Conservation (phyloP, 768 basidiomycete genomes). For the Mrakia blollopis region DNA sequence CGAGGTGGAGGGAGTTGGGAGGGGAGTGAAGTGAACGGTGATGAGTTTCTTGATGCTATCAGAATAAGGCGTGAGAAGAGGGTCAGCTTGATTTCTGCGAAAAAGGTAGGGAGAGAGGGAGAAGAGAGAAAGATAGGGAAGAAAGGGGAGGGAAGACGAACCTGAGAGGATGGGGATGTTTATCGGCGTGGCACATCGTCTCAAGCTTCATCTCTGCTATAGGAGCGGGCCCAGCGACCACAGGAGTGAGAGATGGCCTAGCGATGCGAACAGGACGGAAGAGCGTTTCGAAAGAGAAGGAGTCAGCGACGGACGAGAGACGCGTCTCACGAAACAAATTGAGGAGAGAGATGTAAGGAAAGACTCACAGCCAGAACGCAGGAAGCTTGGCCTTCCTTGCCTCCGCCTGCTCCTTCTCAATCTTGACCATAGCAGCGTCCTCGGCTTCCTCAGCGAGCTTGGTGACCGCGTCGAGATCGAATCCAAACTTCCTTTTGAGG, state of each 20-base stretch:
- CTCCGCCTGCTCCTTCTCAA: constrained; percentile 74
- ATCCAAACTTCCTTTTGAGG: constrained; percentile 80
- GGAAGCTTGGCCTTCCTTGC: constrained; percentile 81
- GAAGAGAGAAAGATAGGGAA: background rate
- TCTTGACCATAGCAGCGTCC: constrained; percentile 73
- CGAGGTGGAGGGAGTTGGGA: constrained; percentile 34
- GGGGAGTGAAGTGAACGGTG: constrained; percentile 70
- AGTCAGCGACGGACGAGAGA: background rate
- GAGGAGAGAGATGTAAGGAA: background rate
- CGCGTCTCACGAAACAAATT: background rate
- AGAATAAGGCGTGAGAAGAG: background rate
- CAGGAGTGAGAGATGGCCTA: constrained; percentile 58
- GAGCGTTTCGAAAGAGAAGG: background rate
- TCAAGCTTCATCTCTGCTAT: constrained; percentile 77
- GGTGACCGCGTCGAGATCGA: constrained; percentile 75
- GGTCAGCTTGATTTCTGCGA: constrained; percentile 15
- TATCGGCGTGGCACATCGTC: constrained; percentile 79
- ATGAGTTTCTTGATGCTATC: constrained; percentile 73
- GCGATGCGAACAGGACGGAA: constrained; percentile 18
- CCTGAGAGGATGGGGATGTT: constrained; percentile 71
- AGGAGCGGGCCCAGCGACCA: constrained; percentile 55
- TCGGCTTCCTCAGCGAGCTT: constrained; percentile 73
- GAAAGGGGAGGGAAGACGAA: constrained; percentile 42
- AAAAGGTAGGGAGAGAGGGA: background rate
- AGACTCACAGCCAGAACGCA: constrained; percentile 75